Evolutionary conservation across 2,329 filamentous ascomycete genomes (phyloP), one percentile per base, ranked within the genome.

Genomic region (Calonectria crousiana): DNA sequence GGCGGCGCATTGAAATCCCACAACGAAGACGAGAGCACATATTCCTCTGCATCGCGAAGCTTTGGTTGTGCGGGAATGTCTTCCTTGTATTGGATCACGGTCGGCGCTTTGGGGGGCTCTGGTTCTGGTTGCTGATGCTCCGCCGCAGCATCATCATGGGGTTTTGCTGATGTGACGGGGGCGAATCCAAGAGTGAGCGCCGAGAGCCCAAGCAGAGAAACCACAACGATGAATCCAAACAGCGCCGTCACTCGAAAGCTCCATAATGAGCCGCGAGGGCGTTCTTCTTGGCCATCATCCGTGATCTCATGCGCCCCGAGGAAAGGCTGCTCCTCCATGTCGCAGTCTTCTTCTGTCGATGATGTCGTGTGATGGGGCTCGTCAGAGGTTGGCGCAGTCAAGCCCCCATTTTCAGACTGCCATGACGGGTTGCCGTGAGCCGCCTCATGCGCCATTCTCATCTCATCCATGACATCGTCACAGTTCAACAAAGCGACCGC

Each of bases 1-100:
- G 89, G 87, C 4, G 86, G 77, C 0, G 89, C 87, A 23, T 85
- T 58, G 74, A 88, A 87, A 73, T 93, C 83, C 93, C 93, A 94
- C 2, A 84, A 76, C 2, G 84, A 76, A 0, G 87, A 80, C 66
- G 90, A 85, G 20, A 95, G 85, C 5, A 92, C 82, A 74, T 94
- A 93, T 65, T 92, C 89, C 0, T 84, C 82, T 2, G 84, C 28
- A 30, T 83, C 69, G 52, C 85, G 81, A 11, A 86, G 75, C 3
- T 72, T 78, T 0, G 85, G 76, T 0, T 32, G 34, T 13, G 38
- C 26, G 0, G 82, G 78, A 0, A 81, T 47, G 0, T 77, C 26
- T n/a, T 84, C 81, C 20, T 82, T 56, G 38, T 81, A 72, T 1
- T 78, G 74, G n/a, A 82, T 52, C 34, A 73, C 32, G 9, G 65